Evolutionary conservation across 176 grass and related monocot species (phyloP).

Genomic region (Aegilops sharonensis): DNA sequence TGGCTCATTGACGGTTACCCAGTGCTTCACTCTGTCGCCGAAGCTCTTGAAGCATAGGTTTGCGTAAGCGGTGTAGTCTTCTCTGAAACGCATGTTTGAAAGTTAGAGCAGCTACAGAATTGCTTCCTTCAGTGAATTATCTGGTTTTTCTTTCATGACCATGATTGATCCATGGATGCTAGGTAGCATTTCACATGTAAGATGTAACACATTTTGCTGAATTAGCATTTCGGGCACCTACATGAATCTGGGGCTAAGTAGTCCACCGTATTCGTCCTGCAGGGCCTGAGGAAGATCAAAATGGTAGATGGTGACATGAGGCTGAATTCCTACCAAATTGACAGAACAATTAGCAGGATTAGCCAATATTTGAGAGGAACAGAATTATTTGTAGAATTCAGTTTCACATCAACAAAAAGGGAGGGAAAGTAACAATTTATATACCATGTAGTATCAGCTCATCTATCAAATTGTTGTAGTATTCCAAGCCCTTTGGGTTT

Average conservation of each 20-base stretch:
- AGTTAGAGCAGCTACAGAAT: no score
- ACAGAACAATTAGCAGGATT: no score
- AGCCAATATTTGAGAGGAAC: neutral
- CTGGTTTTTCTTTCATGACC: no score
- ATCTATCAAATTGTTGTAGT: slow-evolving; percentile 81
- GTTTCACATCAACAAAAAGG: no score
- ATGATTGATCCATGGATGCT: no score
- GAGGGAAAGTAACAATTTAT: neutral
- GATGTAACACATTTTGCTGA: no score
- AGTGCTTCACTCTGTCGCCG: slow-evolving; percentile 68
- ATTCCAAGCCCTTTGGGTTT: slow-evolving; percentile 18
- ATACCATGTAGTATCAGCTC: slow-evolving; percentile 63
- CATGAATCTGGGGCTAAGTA: slow-evolving; percentile 65
- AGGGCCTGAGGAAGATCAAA: slow-evolving; percentile 73
- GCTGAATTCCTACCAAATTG: slow-evolving; percentile 44
- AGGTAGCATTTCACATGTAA: no score
- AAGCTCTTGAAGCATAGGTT: slow-evolving; percentile 71
- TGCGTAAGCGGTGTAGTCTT: slow-evolving; percentile 67
- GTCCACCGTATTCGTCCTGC: slow-evolving; percentile 62
- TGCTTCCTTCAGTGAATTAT: no score
- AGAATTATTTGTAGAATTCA: no score
- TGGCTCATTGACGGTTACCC: slow-evolving; percentile 70
- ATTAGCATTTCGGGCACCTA: slow-evolving; percentile 1
- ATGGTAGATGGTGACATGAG: slow-evolving; percentile 74
- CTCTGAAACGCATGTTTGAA: slow-evolving; percentile 29